phyloP scores from a whole-genome alignment of 2,329 filamentous ascomycete genomes.

The Pseudocercospora cruenta region DNA sequence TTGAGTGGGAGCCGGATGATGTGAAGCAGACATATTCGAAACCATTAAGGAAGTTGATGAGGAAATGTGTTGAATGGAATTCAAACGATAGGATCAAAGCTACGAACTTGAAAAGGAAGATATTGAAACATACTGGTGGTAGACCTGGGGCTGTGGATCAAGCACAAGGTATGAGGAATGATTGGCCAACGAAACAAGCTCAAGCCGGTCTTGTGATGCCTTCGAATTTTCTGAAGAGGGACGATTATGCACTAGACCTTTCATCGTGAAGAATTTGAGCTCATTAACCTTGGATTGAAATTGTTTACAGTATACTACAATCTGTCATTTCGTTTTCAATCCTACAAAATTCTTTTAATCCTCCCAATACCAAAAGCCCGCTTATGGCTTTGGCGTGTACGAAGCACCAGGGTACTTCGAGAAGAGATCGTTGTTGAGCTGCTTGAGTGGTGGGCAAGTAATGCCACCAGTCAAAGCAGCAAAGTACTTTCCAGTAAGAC shows the following conservation, averaged over 20 bases:
- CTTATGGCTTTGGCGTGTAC: no score
- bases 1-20: not conserved
- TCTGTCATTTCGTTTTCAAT: no score
- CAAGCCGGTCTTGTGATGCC: not conserved
- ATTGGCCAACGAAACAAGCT: no score
- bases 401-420: no score
- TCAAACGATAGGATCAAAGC: not conserved
- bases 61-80: slow-evolving; percentile 1
- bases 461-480: no score
- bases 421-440: no score
- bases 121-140: slow-evolving; percentile 4
- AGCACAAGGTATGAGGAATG: not conserved
- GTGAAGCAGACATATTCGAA: not conserved
- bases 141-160: not conserved
- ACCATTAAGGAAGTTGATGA: not conserved
- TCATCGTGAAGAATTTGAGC: not conserved
- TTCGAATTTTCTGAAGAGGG: not conserved
- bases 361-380: no score
- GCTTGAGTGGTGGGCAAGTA: no score
- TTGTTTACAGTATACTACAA: no score
- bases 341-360: no score
- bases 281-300: no score
- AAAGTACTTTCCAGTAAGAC: no score
- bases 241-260: not conserved
- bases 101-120: not conserved